A percentile compares a stretch with the other conserved stretches of the same genome.
phyloP scores from a whole-genome alignment of 2,329 filamentous ascomycete species.

The Cordyceps javanica region DNA sequence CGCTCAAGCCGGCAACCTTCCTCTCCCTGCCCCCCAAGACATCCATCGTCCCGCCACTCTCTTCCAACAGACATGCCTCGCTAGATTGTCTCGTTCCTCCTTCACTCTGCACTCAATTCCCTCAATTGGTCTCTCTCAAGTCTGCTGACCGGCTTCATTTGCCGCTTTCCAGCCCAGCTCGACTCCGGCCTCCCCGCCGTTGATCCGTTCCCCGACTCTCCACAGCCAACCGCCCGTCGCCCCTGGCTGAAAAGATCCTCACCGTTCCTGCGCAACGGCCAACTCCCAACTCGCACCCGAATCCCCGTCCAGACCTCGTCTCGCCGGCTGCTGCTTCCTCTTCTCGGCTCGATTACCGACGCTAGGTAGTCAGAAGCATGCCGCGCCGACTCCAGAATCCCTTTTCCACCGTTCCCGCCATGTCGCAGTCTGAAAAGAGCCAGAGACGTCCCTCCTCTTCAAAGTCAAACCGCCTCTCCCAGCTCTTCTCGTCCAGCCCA shows the following conservation, averaged over 20 bases:
- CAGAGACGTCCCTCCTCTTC: conserved; percentile 55
- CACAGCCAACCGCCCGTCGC: background rate
- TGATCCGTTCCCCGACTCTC: background rate
- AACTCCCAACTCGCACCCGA: background rate
- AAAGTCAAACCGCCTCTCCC: conserved; percentile 70
- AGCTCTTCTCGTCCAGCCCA: conserved; percentile 76
- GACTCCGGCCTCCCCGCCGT: background rate
- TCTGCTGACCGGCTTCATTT: background rate
- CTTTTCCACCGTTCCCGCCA: conserved; percentile 46
- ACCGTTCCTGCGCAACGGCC: background rate
- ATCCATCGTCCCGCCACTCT: background rate
- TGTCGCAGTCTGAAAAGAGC: conserved; percentile 41
- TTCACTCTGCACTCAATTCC: background rate
- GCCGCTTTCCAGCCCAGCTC: background rate
- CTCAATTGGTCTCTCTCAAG: background rate
- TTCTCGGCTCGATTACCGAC: background rate
- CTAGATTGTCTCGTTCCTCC: background rate
- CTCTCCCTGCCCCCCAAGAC: conserved; percentile 8
- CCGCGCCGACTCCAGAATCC: conserved; percentile 54
- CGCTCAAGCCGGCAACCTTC: background rate
- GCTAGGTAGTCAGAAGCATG: conserved; percentile 39
- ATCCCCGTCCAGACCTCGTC: background rate
- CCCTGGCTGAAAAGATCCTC: background rate
- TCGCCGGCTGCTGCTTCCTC: conserved; percentile 7
- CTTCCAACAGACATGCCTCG: background rate